These are phyloP conservation scores for Xylaria sp. DNA, from an alignment of 2,329 filamentous ascomycete species.

Conservation along the genomic window DNA sequence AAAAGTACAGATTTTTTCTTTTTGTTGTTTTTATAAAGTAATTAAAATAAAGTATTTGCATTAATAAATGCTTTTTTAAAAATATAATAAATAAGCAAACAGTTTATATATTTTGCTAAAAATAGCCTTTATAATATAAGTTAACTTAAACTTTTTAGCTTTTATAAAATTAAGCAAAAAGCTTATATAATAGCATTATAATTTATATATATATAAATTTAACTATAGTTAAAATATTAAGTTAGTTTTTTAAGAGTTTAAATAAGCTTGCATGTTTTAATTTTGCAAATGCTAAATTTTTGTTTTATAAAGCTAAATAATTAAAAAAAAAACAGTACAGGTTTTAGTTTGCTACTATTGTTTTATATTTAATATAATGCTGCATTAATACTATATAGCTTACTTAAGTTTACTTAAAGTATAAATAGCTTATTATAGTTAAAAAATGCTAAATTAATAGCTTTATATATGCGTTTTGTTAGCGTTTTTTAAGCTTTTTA, in stretches of 20 bases:
- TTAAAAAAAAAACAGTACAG: constrained; percentile 1
- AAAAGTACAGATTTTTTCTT: not conserved
- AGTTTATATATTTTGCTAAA: not conserved
- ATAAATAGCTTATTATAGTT: constrained; percentile 1
- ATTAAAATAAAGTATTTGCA: not conserved
- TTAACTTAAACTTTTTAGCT: not conserved
- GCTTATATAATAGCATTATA: constrained; percentile 1
- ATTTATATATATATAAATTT: constrained; percentile 5
- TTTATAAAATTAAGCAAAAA: constrained; percentile 1
- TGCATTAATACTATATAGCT: not conserved
- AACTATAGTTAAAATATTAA: constrained; percentile 7
- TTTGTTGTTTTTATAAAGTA: no score
- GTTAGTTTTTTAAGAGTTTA: constrained; percentile 5
- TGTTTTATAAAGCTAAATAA: not conserved
- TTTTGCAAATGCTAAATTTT: constrained; percentile 10
- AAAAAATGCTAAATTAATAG: not conserved
- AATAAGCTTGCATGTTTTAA: constrained; percentile 1
- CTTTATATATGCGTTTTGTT: constrained; percentile 4
- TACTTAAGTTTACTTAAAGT: not conserved
- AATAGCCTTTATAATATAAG: not conserved
- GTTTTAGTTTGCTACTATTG: not conserved
- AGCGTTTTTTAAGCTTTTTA: constrained; percentile 8
- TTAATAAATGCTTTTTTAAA: not conserved
- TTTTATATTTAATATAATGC: constrained; percentile 4
- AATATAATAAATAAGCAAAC: not conserved